Base-by-base conservation (phyloP, 352 stramenopile genomes). In the Peronosclerospora sorghi region DNA sequence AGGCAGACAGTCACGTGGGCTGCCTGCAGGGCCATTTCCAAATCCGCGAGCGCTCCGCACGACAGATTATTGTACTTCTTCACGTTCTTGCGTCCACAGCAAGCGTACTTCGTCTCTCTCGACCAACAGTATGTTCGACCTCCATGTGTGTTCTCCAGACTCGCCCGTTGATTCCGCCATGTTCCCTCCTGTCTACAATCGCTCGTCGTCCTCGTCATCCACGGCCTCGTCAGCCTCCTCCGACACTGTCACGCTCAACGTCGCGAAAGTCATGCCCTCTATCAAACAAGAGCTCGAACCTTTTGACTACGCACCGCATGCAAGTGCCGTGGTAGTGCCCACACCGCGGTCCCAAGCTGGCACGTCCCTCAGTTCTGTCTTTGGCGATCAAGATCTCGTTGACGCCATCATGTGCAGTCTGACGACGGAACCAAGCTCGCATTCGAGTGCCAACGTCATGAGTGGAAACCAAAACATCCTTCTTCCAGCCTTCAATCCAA, bases 401-500 rank as follows among this genome's bases (percentile, higher is more conserved):
- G 74, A 88, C 57, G 71, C 76, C 41, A 86, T 88, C 58, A 83
- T 88, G 68, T 68, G 48, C 38, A 86, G 76, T 28, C 66, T 88
- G 41, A 76, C 70, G 37, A 48, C 61, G 18, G 73, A 88, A 47
- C 56, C 45, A 21, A 40, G 20, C 30, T 19, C 3, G 17, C 17
- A 39, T 18, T 7, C 30, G 19, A 47, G 26, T 26, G 30, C 2
- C 30, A 32, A 32, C 24, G 17, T 14, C 19, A 15, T 17, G 2
- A 14, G 5, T 19, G 12, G 13, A 4, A 8, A 9, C 13, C 13
- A 15, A 17, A 45, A 32, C 35, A 26, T 54, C 14, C 24, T 38
- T 18, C 41, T 48, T 8, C 39, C 39, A 0, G 23, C 40, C 12
- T 45, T 52, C 28, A 58, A 32, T 20, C 44, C 50, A 4, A 20